A percentile compares a stretch with the other conserved stretches of the same genome.
These are phyloP conservation scores for Emiliania huxleyi DNA, from an alignment of 78 protist species.

Conservation along the genomic window DNA sequence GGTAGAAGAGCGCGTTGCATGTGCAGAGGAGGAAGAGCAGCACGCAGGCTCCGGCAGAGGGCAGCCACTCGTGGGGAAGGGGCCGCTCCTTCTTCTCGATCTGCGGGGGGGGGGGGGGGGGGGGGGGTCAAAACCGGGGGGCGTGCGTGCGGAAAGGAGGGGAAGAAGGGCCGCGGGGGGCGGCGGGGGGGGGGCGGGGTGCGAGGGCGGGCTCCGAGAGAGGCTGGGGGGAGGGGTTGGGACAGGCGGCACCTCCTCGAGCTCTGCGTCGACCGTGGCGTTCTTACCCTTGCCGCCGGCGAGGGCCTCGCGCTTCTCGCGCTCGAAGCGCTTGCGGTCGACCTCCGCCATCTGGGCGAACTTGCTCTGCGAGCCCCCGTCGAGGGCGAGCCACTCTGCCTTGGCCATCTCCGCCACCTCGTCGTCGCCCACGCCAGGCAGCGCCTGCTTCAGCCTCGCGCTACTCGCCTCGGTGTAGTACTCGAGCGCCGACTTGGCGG, in stretches of 20 bases:
- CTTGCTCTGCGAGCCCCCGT: neutral
- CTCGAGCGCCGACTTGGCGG: neutral
- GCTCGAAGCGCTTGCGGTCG: neutral
- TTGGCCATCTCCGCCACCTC: neutral
- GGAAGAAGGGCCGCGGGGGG: too few relatives aligned
- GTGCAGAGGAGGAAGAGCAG: neutral
- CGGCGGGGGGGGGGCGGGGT: too few relatives aligned
- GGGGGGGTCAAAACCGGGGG: too few relatives aligned
- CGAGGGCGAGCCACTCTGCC: neutral
- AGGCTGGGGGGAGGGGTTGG: too few relatives aligned
- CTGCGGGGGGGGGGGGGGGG: too few relatives aligned
- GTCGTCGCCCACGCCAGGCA: neutral
- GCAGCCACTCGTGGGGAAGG: conserved; percentile 36
- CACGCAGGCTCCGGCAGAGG: neutral
- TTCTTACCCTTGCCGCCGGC: neutral
- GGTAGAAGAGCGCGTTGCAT: conserved; percentile 11
- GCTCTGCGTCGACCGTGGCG: neutral
- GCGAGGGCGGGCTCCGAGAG: too few relatives aligned
- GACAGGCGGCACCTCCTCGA: too few relatives aligned
- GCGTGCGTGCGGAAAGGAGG: too few relatives aligned
- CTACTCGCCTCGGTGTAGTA: neutral
- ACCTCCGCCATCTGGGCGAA: neutral
- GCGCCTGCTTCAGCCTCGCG: neutral
- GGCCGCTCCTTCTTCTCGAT: neutral
- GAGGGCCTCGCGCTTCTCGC: neutral